Evolutionary conservation across 345 rosid genomes (phyloP), one percentile per base, ranked within the genome.

Genomic region (Melastoma malabathricum): DNA sequence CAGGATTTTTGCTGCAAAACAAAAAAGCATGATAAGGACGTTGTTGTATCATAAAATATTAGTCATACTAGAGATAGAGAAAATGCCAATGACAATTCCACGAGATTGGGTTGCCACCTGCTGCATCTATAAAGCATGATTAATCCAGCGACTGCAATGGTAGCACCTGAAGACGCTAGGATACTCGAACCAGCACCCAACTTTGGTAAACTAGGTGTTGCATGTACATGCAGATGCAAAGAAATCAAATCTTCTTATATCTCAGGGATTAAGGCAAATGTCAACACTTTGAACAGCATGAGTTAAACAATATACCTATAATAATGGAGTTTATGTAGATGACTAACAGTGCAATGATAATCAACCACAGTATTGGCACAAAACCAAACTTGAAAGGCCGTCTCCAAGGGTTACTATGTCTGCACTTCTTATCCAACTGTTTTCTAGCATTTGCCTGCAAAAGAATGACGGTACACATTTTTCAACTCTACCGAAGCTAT

Each of bases 361-460:
- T 47, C 64, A 58, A 67, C 90, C 95, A 81, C 66, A 88, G 86
- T 46, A 75, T 23, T n/a, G 95, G 95, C 47, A 95, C 94, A 62
- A 88, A 96, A 49, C 95, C 93, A 15, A 88, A 66, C 68, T 84
- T 93, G 59, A 89, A 74, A 63, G 83, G 69, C 38, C 57, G 69
- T 65, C 90, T 94, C 55, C 88, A 67, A 58, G 68, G 67, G 56
- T 67, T 83, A 65, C 63, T 83, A 54, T 81, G 78, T 56, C 77
- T 74, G 46, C 83, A 83, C 18, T 78, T 76, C 63, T 83, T 85
- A 47, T 85, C 95, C 63, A 81, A 90, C 68, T 82, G 71, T 58
- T 74, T 79, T 75, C 84, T 75, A 55, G 97, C 95, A 76, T 88
- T 93, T 55, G 88, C 97, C 99, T 93, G 77, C 60, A 68, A 45